Percentiles rank a stretch among this genome's conserved stretches.
Evolutionary conservation across 495 filamentous ascomycete species (phyloP).

Genomic region (Glutinoglossum americanum): DNA sequence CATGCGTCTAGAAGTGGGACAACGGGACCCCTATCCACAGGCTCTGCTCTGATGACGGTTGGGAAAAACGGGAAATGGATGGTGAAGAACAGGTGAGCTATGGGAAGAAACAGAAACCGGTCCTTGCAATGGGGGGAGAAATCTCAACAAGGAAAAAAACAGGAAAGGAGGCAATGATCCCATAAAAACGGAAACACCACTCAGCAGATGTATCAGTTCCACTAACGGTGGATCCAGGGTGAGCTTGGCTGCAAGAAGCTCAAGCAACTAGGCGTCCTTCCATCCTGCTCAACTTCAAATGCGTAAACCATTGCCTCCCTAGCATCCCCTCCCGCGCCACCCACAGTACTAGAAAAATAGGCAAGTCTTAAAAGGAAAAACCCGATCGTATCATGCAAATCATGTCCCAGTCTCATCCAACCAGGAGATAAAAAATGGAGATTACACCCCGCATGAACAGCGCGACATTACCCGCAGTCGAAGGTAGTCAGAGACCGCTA

Average conservation of each 20-base stretch:
- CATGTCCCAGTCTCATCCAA: neutral
- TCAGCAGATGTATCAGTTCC: neutral
- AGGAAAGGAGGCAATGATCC: neutral
- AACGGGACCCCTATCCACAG: slow-evolving; percentile 1
- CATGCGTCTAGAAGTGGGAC: slow-evolving; percentile 1
- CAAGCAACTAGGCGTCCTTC: neutral
- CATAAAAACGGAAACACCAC: neutral
- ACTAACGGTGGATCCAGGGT: neutral
- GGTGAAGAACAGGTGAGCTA: neutral
- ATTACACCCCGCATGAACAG: neutral
- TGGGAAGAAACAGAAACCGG: neutral
- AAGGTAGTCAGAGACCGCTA: neutral
- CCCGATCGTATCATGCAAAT: neutral
- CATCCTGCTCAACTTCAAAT: neutral
- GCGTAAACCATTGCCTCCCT: neutral
- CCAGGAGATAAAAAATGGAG: neutral
- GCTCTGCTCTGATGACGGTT: neutral
- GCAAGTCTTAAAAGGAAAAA: neutral
- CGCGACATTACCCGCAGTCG: neutral
- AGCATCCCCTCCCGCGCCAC: neutral
- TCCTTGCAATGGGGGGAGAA: neutral
- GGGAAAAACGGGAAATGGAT: neutral
- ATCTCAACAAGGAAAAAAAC: neutral
- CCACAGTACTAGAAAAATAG: neutral
- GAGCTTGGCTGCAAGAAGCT: neutral